Base-by-base conservation (phyloP, 1,284 basidiomycete genomes). In the Sanghuangporus weigelae region DNA sequence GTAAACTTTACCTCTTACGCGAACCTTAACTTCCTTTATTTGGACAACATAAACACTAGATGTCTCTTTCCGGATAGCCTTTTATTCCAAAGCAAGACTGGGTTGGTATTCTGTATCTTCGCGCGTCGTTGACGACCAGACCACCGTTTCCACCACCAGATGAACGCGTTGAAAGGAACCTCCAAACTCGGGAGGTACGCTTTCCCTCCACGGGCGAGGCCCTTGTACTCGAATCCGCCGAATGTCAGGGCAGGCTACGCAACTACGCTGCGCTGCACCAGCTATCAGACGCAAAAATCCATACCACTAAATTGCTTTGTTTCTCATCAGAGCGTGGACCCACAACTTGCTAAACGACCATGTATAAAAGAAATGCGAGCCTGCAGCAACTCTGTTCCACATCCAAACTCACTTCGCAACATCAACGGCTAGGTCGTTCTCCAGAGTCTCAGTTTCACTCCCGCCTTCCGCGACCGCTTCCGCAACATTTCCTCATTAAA, bases 201-300 rank as follows among this genome's bases (percentile, higher is more conserved):
- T 44, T 55, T 59, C 38, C 63, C 50, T 56, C 26, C 57, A 26
- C 8, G 7, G 49, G 63, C 11, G 14, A 31, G 48, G 44, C 19
- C 63, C 51, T 64, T 64, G 63, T 64, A 64, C 58, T 64, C 58
- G 10, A 62, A 60, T 53, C 39, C 40, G 58, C 36, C 56, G 60
- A 31, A 44, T 7, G 16, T 51, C 51, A 56, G 53, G 51, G 53
- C 56, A 48, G 60, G 10, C 31, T 60, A 53, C 59, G 59, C 35
- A 16, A 40, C 40, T 31, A 23, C 31, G 36, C 42, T 35, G 56
- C 31, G 36, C 42, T 35, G 56, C 46, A 38, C 23, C 53, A 54
- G 31, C 53, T 36, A 4, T 54, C 53, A 62, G 38, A 56, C 46
- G 38, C 53, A 57, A 31, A 44, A 40, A n/a, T 46, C 16, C 50